phyloP scores from a whole-genome alignment of 2,329 filamentous ascomycete species.

The Diplodia seriata region DNA sequence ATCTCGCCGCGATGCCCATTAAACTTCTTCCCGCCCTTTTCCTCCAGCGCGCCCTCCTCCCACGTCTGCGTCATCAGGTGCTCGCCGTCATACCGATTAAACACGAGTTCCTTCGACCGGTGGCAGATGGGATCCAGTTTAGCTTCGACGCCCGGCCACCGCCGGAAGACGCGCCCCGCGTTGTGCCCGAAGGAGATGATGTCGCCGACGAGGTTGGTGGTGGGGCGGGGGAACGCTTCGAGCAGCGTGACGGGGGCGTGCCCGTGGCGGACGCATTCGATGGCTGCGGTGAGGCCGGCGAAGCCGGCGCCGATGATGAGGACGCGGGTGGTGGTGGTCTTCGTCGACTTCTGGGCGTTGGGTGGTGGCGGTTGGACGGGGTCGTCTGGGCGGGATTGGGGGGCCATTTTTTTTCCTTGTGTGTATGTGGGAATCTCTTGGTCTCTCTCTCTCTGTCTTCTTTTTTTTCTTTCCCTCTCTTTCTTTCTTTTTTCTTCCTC shows the following conservation, averaged over 20 bases:
- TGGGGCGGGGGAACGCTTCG: conserved; percentile 63
- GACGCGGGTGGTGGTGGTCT: conserved; percentile 2
- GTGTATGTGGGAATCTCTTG: not conserved
- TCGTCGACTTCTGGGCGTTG: too few species aligned
- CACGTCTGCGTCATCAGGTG: conserved; percentile 64
- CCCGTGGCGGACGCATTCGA: conserved; percentile 68
- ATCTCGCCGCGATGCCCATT: conserved; percentile 68
- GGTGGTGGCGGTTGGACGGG: not conserved
- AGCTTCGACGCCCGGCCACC: conserved; percentile 56
- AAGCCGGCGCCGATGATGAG: conserved; percentile 61
- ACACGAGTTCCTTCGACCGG: conserved; percentile 62
- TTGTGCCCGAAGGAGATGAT: conserved; percentile 69
- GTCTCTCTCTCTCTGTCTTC: too few species aligned
- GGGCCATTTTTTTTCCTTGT: not conserved
- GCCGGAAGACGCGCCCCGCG: conserved; percentile 64
- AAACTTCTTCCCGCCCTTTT: conserved; percentile 58
- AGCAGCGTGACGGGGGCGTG: conserved; percentile 62
- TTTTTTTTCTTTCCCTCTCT: not conserved
- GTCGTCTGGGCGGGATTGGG: too few species aligned
- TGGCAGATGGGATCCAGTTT: conserved; percentile 60
- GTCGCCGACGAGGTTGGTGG: conserved; percentile 63
- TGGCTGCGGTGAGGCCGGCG: conserved; percentile 67
- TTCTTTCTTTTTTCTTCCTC: not conserved
- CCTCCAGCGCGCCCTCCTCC: conserved; percentile 42
- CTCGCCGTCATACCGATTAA: conserved; percentile 67